Evolutionary conservation across 23 red algal species (phyloP), one percentile per base, ranked within the genome.

Genomic region (Agarophyton chilense): DNA sequence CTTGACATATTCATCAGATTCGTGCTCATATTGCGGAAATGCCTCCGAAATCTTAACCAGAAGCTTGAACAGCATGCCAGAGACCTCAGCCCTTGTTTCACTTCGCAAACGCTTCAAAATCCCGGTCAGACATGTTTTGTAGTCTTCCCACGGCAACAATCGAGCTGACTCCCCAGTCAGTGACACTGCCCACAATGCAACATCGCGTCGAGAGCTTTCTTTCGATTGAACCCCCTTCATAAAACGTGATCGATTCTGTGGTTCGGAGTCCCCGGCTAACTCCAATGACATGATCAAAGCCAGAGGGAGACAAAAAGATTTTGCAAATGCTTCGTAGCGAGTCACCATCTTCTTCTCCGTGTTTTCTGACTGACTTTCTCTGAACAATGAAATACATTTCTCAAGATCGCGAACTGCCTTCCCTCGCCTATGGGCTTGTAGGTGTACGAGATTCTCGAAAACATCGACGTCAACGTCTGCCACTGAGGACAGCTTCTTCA

Each of bases 391-490:
- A 34, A 79, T 29, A 10, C 45, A 61, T 51, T 89, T 89, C 55
- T 78, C 70, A 19, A 86, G 4, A 24, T 72, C 64, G 0, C 84
- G 82, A 10, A 94, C 45, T 21, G 92, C 92, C 52, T 81, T 60
- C 26, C 75, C 49, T 28, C 82, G 92, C 2, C 92, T 82, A 74
- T 94, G 92, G 1, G 82, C 73, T 41, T 94, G 92, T 40, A 94
- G 36, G 53, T 94, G 92, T 14, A 79, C 92, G 19, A 94, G 38
- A 47, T 94, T 94, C 26, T 94, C 82, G 44, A 88, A 94, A 54
- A 94, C 78, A 51, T 94, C 92, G 4, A 53, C 65, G 51, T 94
- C 75, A 31, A 67, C 16, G 36, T 94, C 82, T 18, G 44, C 34
- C 17, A 43, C 41, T 33, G 67, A 53, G 34, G 80, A 73, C 2